phyloP scores from a whole-genome alignment of 257 asterid species.

The Lantana camara region DNA sequence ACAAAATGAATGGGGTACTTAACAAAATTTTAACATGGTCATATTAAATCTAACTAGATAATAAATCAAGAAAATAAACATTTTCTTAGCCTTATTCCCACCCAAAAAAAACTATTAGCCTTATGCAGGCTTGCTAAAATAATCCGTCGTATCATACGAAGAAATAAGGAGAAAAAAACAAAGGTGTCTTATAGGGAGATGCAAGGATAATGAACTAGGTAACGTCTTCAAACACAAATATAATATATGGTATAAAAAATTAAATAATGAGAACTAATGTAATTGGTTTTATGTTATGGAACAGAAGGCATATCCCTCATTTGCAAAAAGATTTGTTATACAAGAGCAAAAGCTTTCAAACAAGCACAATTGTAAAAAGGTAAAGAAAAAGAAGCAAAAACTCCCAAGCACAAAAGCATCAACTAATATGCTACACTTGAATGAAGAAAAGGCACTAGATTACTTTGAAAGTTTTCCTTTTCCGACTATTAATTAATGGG shows the following conservation, averaged over 20 bases:
- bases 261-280: not conserved
- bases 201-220: not conserved
- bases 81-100: no score
- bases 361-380: constrained; percentile 46
- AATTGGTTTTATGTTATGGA: constrained; percentile 4
- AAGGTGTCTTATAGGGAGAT: not conserved
- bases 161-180: not conserved
- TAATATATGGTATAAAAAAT: no score
- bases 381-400: constrained; percentile 36
- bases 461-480: no score
- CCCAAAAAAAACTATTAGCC: no score
- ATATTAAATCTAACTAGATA: no score
- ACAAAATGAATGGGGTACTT: no score
- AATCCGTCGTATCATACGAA: not conserved
- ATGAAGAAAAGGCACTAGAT: constrained; percentile 13
- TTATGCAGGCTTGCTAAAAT: not conserved
- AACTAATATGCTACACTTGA: constrained; percentile 12
- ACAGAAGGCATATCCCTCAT: constrained; percentile 4
- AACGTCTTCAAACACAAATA: no score
- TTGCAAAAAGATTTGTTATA: constrained; percentile 24
- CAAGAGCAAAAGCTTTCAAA: constrained; percentile 55
- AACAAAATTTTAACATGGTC: no score
- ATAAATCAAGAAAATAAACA: no score
- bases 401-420: constrained; percentile 50
- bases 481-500: constrained; percentile 14